phyloP scores from a whole-genome alignment of 139 green algal genomes.

The Chlorella sp. region DNA sequence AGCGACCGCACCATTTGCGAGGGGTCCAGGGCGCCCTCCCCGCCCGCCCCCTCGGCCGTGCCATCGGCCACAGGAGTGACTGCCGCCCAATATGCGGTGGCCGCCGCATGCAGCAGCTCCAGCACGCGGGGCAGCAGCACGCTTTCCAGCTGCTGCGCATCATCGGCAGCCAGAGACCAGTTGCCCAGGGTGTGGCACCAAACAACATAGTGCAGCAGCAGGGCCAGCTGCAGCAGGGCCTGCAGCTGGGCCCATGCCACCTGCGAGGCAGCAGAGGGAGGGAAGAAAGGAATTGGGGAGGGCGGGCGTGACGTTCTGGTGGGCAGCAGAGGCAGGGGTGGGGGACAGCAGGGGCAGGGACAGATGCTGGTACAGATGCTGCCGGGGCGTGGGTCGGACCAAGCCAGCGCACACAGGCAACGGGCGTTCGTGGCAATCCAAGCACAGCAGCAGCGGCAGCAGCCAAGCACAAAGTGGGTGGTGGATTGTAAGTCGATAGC shows the following conservation, averaged over 20 bases:
- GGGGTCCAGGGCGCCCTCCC: neutral
- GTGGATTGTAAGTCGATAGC: too few relatives aligned
- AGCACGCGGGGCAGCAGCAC: neutral
- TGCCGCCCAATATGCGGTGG: slow-evolving; percentile 29
- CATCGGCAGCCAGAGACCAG: slow-evolving; percentile 4
- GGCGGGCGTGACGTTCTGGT: neutral
- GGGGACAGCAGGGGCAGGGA: too few relatives aligned
- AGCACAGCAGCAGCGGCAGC: neutral
- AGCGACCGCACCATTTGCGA: slow-evolving; percentile 26
- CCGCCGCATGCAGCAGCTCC: slow-evolving; percentile 21
- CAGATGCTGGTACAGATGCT: too few relatives aligned
- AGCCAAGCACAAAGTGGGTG: too few relatives aligned
- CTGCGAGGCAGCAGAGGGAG: neutral
- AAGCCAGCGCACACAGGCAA: too few relatives aligned
- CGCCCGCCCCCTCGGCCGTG: neutral
- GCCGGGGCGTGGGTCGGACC: too few relatives aligned
- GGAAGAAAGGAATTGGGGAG: too few relatives aligned
- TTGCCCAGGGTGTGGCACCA: slow-evolving; percentile 5
- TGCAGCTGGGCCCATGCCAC: slow-evolving; percentile 9
- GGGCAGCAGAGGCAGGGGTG: too few relatives aligned
- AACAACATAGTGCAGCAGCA: slow-evolving; percentile 34
- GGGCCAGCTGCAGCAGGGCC: slow-evolving; percentile 4
- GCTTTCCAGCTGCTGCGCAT: neutral
- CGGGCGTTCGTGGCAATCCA: too few relatives aligned
- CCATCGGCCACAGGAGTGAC: slow-evolving; percentile 8